A percentile compares a stretch with the other conserved stretches of the same genome.
Evolutionary conservation across 2,329 filamentous ascomycete species (phyloP).

Genomic region (Purpureocillium lavendulum): DNA sequence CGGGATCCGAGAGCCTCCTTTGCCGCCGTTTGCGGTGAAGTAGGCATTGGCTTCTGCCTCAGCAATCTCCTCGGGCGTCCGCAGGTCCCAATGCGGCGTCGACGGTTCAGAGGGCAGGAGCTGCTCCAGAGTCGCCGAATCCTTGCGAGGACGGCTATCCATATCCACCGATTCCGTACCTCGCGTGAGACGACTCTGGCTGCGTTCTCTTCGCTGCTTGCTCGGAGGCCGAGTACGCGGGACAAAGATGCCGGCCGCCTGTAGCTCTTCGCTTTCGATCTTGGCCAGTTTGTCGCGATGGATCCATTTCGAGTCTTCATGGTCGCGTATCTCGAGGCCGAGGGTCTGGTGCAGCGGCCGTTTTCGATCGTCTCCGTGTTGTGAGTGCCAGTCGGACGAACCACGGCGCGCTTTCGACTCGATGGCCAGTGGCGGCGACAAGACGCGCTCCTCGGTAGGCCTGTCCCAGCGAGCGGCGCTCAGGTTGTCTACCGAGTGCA

Average conservation of each 20-base stretch:
- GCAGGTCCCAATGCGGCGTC: conserved; percentile 59
- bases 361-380: conserved; percentile 15
- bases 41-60: conserved; percentile 45
- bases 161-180: conserved; percentile 22
- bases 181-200: conserved; percentile 24
- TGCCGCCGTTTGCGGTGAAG: conserved; percentile 43
- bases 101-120: conserved; percentile 30
- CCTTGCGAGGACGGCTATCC: conserved; percentile 31
- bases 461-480: conserved; percentile 13
- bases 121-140: conserved; percentile 31
- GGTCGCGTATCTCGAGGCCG: conserved; percentile 21
- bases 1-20: conserved; percentile 74
- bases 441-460: conserved; percentile 11
- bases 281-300: conserved; percentile 75
- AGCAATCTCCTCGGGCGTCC: conserved; percentile 70
- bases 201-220: conserved; percentile 31
- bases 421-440: conserved; percentile 13
- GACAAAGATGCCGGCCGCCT: conserved; percentile 64
- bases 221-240: conserved; percentile 46
- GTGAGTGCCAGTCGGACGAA: conserved; percentile 8
- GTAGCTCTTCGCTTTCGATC: conserved; percentile 74
- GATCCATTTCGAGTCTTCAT: conserved; percentile 71
- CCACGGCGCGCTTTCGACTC: conserved; percentile 15
- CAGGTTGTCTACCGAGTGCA: conserved; percentile 26
- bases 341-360: conserved; percentile 15